These are phyloP conservation scores for Pleurotus ostreatus DNA, from an alignment of 768 basidiomycete species.

Conservation along the genomic window DNA sequence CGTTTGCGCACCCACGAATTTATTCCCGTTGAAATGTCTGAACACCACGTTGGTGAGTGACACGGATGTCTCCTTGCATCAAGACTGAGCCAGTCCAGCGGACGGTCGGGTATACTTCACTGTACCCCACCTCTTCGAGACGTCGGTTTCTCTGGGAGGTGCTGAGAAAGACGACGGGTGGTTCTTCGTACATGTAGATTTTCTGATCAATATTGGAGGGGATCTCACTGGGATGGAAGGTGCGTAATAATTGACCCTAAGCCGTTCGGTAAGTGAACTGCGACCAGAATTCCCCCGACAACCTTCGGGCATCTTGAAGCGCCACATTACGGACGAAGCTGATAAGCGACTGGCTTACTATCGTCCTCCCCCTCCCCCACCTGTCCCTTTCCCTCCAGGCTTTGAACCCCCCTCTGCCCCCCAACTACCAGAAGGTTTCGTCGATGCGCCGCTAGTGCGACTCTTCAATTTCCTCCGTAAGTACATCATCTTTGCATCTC, in stretches of 20 bases:
- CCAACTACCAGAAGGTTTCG: constrained; percentile 53
- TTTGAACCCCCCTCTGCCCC: constrained; percentile 39
- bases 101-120: constrained; percentile 79
- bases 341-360: constrained; percentile 65
- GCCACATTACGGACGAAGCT: constrained; percentile 70
- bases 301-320: constrained; percentile 59
- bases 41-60: constrained; percentile 57
- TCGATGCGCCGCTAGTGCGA: constrained; percentile 82
- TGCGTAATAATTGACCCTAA: constrained; percentile 16
- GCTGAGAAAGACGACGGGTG: constrained; percentile 69
- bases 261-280: background rate
- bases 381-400: constrained; percentile 38
- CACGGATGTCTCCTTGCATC: background rate
- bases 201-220: constrained; percentile 69
- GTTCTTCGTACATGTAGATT: constrained; percentile 82
- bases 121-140: constrained; percentile 69
- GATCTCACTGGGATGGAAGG: constrained; percentile 73
- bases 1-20: constrained; percentile 77
- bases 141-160: constrained; percentile 70
- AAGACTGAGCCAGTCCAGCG: constrained; percentile 33
- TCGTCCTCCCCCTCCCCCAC: constrained; percentile 42
- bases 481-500: constrained; percentile 20
- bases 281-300: constrained; percentile 66
- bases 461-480: constrained; percentile 86
- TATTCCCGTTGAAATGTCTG: constrained; percentile 78